Conservation (phyloP, 352 stramenopile species). For the Phytophthora sp. region DNA sequence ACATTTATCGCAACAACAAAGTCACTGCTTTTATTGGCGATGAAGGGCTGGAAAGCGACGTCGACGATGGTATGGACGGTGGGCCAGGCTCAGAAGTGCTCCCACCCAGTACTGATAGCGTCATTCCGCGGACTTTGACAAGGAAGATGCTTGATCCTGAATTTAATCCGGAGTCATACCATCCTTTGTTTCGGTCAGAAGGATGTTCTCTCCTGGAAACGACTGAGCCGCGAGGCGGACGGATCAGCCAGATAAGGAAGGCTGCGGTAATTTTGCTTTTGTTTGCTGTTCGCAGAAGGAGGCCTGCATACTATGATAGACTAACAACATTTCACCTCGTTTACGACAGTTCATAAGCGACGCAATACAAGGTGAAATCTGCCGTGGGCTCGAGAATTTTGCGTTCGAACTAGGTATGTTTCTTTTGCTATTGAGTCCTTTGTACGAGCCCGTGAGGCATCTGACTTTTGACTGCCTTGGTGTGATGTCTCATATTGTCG, state of each 20-base stretch:
- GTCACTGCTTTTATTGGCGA: conserved; percentile 34
- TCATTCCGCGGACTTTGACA: conserved; percentile 36
- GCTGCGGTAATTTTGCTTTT: conserved; percentile 33
- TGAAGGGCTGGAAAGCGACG: conserved; percentile 29
- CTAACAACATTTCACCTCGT: conserved; percentile 6
- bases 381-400: conserved; percentile 54
- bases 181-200: conserved; percentile 43
- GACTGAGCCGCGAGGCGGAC: conserved; percentile 45
- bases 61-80: conserved; percentile 38
- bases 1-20: conserved; percentile 47
- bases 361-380: conserved; percentile 37
- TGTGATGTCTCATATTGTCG: conserved; percentile 8
- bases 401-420: conserved; percentile 49
- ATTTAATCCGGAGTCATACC: conserved; percentile 45
- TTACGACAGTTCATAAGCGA: conserved; percentile 28
- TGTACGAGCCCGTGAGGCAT: neutral
- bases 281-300: neutral
- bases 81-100: conserved; percentile 26
- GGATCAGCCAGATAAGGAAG: conserved; percentile 14
- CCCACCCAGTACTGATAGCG: conserved; percentile 22
- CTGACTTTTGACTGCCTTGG: conserved; percentile 2
- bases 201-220: conserved; percentile 54
- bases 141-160: conserved; percentile 32
- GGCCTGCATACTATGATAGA: neutral
- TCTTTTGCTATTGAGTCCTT: neutral